Percentiles rank a stretch among this genome's conserved stretches.
These are phyloP conservation scores for Mortierella sp. DNA, from an alignment of 371 early-diverging fungal genomes.

Conservation along the genomic window DNA sequence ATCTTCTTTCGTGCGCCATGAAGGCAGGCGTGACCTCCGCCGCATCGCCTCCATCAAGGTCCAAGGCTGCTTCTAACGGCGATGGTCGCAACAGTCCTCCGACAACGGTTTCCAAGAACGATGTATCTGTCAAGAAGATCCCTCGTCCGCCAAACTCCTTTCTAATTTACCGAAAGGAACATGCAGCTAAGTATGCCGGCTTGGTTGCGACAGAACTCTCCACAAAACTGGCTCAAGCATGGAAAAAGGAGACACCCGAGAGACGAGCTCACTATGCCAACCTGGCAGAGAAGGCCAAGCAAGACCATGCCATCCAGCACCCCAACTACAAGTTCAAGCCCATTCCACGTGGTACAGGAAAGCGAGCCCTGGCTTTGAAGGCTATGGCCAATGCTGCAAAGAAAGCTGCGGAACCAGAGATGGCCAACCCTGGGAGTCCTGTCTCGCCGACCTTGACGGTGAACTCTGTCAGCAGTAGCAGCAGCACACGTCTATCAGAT, in stretches of 20 bases:
- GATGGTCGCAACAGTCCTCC: no score
- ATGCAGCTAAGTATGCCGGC: slow-evolving; percentile 9
- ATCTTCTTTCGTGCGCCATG: no score
- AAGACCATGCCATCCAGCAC: slow-evolving; percentile 19
- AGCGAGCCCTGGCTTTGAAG: slow-evolving; percentile 25
- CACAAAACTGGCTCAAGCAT: slow-evolving; percentile 18
- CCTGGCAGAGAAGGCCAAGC: slow-evolving; percentile 22
- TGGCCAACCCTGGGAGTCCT: background rate
- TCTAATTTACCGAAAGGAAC: slow-evolving; percentile 34
- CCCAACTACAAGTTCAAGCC: slow-evolving; percentile 49
- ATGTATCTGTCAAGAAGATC: slow-evolving; percentile 6
- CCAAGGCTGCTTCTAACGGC: no score
- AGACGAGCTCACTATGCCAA: slow-evolving; percentile 6
- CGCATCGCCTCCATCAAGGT: no score
- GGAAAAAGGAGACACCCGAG: slow-evolving; percentile 24
- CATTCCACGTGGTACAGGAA: slow-evolving; percentile 43
- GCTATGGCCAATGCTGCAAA: slow-evolving; percentile 20
- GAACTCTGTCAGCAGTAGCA: no score
- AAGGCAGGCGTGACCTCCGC: no score
- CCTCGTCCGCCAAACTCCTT: slow-evolving; percentile 41
- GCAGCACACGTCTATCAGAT: no score
- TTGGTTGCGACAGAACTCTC: slow-evolving; percentile 31
- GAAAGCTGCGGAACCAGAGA: background rate
- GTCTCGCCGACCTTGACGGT: background rate
- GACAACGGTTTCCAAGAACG: no score